A percentile compares a stretch with the other conserved stretches of the same genome.
These are phyloP conservation scores for Cladosporium sp. DNA, from an alignment of 2,329 filamentous ascomycete species.

Conservation along the genomic window DNA sequence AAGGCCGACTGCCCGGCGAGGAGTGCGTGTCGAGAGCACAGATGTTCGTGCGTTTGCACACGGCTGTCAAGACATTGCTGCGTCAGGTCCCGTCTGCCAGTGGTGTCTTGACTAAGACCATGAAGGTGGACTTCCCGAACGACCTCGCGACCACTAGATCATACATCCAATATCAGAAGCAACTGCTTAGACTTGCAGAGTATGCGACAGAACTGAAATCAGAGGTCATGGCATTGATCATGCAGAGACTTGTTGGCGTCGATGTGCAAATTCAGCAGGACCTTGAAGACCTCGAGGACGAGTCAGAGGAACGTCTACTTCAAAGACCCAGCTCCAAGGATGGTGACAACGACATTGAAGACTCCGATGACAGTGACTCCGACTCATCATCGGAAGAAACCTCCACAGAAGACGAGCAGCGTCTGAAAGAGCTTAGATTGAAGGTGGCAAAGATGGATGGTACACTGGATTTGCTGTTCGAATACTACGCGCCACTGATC, in stretches of 20 bases:
- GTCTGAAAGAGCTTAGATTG: conserved; percentile 68
- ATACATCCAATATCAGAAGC: conserved; percentile 86
- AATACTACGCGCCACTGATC: conserved; percentile 73
- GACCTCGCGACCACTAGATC: conserved; percentile 65
- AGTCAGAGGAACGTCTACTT: conserved; percentile 71
- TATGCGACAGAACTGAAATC: conserved; percentile 75
- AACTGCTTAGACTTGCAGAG: conserved; percentile 70
- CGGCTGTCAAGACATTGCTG: conserved; percentile 69
- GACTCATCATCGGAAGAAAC: conserved; percentile 60
- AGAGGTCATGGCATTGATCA: conserved; percentile 77
- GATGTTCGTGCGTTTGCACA: conserved; percentile 71
- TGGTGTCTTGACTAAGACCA: conserved; percentile 57
- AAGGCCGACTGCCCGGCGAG: conserved; percentile 52
- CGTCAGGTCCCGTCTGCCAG: conserved; percentile 77
- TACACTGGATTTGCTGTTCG: conserved; percentile 83
- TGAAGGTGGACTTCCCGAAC: conserved; percentile 32
- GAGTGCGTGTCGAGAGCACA: conserved; percentile 56
- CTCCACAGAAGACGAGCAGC: conserved; percentile 52
- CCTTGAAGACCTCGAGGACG: conserved; percentile 87
- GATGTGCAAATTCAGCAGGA: conserved; percentile 95
- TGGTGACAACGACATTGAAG: conserved; percentile 47
- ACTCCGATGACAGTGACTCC: conserved; percentile 62
- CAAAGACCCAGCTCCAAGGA: conserved; percentile 45
- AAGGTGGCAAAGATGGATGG: conserved; percentile 89
- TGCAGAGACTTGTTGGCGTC: conserved; percentile 84